Percentiles rank a stretch among this genome's conserved stretches.
These are phyloP conservation scores for Sporothrix humicola DNA, from an alignment of 2,329 filamentous ascomycete genomes.

Conservation along the genomic window DNA sequence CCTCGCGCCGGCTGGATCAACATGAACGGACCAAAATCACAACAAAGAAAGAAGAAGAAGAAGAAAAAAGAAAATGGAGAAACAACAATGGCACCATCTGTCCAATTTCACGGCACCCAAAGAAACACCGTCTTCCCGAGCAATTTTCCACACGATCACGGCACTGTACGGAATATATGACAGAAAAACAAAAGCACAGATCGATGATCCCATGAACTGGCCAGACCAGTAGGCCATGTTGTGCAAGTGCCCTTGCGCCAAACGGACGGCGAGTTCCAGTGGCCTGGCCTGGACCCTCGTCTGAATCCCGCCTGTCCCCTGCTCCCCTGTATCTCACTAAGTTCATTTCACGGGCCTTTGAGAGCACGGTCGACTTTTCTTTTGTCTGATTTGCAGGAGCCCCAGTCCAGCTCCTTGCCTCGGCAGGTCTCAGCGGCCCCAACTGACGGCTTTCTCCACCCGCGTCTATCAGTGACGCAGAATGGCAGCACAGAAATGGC, in stretches of 20 bases:
- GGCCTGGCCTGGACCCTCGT: neutral
- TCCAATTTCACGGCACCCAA: neutral
- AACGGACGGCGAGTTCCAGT: constrained; percentile 11
- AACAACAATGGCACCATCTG: neutral
- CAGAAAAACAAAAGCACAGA: neutral
- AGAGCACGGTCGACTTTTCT: constrained; percentile 8
- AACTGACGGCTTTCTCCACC: constrained; percentile 12
- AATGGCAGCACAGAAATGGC: neutral
- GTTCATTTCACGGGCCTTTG: neutral
- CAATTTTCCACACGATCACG: neutral
- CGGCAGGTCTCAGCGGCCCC: constrained; percentile 13
- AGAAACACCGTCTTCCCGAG: neutral
- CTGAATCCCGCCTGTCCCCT: neutral
- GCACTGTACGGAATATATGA: neutral
- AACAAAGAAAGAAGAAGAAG: constrained; percentile 9
- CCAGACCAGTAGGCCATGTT: neutral
- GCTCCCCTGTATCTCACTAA: neutral
- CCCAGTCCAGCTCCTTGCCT: neutral
- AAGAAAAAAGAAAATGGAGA: neutral
- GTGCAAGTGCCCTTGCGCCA: neutral
- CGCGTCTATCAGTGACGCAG: constrained; percentile 20
- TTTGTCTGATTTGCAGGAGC: neutral
- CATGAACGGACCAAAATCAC: constrained; percentile 1
- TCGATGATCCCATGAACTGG: neutral
- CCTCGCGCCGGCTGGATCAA: neutral